phyloP scores from a whole-genome alignment of 345 rosid species.

The Eucalyptus marginata region DNA sequence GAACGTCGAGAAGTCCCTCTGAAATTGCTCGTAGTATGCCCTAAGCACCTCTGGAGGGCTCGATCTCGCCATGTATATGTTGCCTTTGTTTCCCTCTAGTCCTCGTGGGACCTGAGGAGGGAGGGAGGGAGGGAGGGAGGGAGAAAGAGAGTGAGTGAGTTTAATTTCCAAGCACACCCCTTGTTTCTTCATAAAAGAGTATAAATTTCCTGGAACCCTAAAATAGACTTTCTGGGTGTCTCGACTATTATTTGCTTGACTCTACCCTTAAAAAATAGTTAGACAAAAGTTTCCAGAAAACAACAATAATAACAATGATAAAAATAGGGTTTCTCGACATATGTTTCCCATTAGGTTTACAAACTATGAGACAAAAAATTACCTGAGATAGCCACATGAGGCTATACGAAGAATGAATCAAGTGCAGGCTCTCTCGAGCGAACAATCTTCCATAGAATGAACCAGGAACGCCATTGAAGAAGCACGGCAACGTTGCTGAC shows the following conservation, averaged over 20 bases:
- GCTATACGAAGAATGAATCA: conserved; percentile 34
- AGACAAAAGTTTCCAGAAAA: not conserved
- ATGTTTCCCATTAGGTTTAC: not conserved
- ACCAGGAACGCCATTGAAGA: conserved; percentile 23
- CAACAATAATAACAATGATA: not conserved
- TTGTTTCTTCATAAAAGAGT: not conserved
- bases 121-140: not conserved
- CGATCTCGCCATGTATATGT: conserved; percentile 25
- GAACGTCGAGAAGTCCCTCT: conserved; percentile 22
- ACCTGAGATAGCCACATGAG: conserved; percentile 48
- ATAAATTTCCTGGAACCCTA: not conserved
- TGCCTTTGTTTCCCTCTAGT: conserved; percentile 20
- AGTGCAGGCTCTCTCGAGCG: conserved; percentile 9
- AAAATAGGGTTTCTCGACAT: not conserved
- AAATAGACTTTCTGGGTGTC: not conserved
- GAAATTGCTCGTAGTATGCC: conserved; percentile 35
- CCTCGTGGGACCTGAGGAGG: conserved; percentile 27
- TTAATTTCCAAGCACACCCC: not conserved
- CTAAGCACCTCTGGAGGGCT: conserved; percentile 20
- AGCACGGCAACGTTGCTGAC: not conserved
- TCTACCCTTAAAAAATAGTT: not conserved
- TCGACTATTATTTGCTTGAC: not conserved
- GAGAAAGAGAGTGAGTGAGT: not conserved
- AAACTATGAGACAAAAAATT: not conserved
- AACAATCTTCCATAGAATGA: conserved; percentile 47